Evolutionary conservation across 228 moss, liverwort and hornwort genomes (phyloP).

Genomic region (Sphagnum magellanicum): DNA sequence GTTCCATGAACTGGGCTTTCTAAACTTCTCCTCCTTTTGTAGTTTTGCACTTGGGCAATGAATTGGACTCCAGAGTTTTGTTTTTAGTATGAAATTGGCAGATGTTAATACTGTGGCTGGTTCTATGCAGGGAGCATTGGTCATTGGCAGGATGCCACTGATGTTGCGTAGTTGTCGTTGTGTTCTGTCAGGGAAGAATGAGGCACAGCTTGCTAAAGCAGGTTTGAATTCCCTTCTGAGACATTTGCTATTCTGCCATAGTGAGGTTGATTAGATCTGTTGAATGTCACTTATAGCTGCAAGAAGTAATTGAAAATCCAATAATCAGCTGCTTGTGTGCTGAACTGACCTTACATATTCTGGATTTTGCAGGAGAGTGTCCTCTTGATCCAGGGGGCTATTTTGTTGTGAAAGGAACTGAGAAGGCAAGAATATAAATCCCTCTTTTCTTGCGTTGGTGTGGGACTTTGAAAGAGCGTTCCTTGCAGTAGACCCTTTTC

Average conservation of each 20-base stretch:
- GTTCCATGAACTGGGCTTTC: no score
- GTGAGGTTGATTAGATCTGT: background rate
- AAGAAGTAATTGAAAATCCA: no score
- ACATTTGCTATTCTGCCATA: background rate
- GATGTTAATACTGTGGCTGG: background rate
- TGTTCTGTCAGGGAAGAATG: slow-evolving; percentile 86
- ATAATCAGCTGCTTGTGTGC: no score
- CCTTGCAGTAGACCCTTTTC: background rate
- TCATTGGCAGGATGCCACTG: slow-evolving; percentile 92
- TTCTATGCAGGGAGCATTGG: slow-evolving; percentile 64
- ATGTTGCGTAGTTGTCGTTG: slow-evolving; percentile 98
- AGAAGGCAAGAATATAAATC: slow-evolving; percentile 52
- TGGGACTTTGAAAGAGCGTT: background rate
- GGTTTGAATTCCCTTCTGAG: slow-evolving; percentile 22
- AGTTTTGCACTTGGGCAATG: no score
- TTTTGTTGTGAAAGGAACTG: slow-evolving; percentile 98
- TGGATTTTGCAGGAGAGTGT: slow-evolving; percentile 67
- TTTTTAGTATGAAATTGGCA: no score
- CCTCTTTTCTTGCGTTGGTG: background rate
- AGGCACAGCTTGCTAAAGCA: slow-evolving; percentile 90
- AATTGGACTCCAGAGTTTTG: no score
- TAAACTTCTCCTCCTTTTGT: no score
- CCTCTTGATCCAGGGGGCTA: slow-evolving; percentile 99
- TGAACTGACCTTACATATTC: no score
- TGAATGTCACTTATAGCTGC: no score